Evolutionary conservation across 441 rosid genomes (phyloP), one percentile per base, ranked within the genome.

Genomic region (Raphanus hybrid): DNA sequence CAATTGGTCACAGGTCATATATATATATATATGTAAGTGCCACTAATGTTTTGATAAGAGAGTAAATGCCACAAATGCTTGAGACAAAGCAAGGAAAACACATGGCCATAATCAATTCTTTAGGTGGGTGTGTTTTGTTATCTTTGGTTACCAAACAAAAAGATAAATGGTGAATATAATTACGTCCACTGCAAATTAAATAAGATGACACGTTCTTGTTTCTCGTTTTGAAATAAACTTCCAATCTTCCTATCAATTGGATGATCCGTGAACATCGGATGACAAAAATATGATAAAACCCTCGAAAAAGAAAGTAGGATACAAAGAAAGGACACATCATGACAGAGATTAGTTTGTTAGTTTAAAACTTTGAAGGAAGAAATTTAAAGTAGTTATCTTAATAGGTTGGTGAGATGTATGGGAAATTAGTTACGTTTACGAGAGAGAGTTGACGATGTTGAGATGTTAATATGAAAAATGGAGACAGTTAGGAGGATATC

Each of bases 401-500:
- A 58, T 52, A 14, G 58, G 58, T 15, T 52, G 61, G 11, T 18
- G 27, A 57, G 61, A 57, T 27, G 61, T 57, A 20, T 57, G 27
- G 61, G 61, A 57, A 57, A 18, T 18, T 57, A 10, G 61, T 57
- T 57, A 15, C 61, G 61, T 57, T 57, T 18, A 57, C 12, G 61
- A 57, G 29, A 18, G 61, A 57, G n/a, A 57, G 61, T 57, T 57
- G 27, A 57, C 6, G 61, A 57, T 20, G 27, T 52, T 52, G 26
- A 63, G 48, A 63, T 35, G 67, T 62, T 58, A 27, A 67, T 54
- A 15, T 75, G 61, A 48, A 18, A 52, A 68, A 32, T 9, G 27
- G 62, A 68, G 15, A 35, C 26, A 16, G 73, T 34, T 69, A 15
- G 9, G 64, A 71, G 43, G 54, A 29, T 52, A 76, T 70, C 66